These are phyloP conservation scores for Fusarium sp. DNA, from an alignment of 2,329 filamentous ascomycete genomes.

Conservation along the genomic window DNA sequence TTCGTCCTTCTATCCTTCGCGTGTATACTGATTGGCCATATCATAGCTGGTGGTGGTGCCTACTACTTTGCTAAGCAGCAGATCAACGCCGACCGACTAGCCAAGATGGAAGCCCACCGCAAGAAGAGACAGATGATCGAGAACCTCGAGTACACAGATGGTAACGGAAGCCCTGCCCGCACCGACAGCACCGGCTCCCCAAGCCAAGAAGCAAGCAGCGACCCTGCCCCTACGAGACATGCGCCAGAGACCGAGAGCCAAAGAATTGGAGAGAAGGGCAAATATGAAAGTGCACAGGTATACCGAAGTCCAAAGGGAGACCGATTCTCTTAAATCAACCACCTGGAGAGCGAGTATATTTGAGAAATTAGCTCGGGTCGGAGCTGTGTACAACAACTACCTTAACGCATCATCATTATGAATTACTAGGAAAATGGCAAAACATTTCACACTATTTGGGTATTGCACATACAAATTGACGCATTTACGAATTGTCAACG, in stretches of 20 bases:
- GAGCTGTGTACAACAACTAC: constrained; percentile 42
- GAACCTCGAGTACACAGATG: constrained; percentile 62
- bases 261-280: constrained; percentile 80
- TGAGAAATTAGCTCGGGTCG: constrained; percentile 9
- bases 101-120: constrained; percentile 74
- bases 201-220: constrained; percentile 76
- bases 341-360: not conserved
- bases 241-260: constrained; percentile 77
- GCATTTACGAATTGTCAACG: not conserved
- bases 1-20: not conserved
- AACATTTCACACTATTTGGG: not conserved
- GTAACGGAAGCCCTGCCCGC: constrained; percentile 62
- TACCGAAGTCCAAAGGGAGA: constrained; percentile 87
- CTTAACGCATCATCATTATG: constrained; percentile 26
- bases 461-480: not conserved
- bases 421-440: constrained; percentile 7
- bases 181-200: constrained; percentile 71
- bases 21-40: constrained; percentile 27
- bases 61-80: constrained; percentile 96
- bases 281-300: constrained; percentile 84
- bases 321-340: constrained; percentile 71
- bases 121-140: constrained; percentile 70
- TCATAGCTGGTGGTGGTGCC: constrained; percentile 83
- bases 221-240: constrained; percentile 89
- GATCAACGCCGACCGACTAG: constrained; percentile 89